phyloP scores from a whole-genome alignment of 2,329 filamentous ascomycete genomes.

The Aspergillus arachidicola region DNA sequence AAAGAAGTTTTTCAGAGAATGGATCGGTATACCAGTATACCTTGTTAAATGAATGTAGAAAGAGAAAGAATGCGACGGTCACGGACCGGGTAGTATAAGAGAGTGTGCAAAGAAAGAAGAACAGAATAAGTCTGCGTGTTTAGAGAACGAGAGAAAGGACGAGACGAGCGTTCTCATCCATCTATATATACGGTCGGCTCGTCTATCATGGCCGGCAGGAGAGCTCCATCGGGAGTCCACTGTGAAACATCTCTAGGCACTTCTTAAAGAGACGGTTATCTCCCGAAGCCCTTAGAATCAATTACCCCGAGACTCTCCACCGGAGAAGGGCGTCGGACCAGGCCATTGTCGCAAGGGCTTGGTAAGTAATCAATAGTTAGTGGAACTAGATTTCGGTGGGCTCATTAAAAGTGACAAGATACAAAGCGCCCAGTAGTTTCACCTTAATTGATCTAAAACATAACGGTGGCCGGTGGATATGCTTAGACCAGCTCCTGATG shows the following conservation, averaged over 20 bases:
- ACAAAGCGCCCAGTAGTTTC: constrained; percentile 25
- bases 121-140: constrained; percentile 23
- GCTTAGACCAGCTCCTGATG: constrained; percentile 13
- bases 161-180: constrained; percentile 1
- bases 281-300: constrained; percentile 1
- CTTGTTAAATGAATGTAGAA: constrained; percentile 15
- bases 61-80: constrained; percentile 24
- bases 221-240: constrained; percentile 8
- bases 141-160: constrained; percentile 10
- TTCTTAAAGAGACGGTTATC: constrained; percentile 1
- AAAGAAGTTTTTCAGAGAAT: constrained; percentile 16
- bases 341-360: not conserved
- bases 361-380: constrained; percentile 1
- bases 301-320: constrained; percentile 15
- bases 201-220: not conserved
- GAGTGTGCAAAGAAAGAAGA: constrained; percentile 21
- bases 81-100: constrained; percentile 23
- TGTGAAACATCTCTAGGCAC: constrained; percentile 17
- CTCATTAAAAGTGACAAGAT: constrained; percentile 1
- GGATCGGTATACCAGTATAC: constrained; percentile 30
- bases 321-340: constrained; percentile 6
- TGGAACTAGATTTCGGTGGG: not conserved
- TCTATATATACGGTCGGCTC: constrained; percentile 21
- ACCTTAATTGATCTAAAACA: constrained; percentile 24
- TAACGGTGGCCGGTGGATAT: constrained; percentile 13